Evolutionary conservation across 2,329 filamentous ascomycete genomes (phyloP).

Genomic region (Colletotrichum echinochloae): DNA sequence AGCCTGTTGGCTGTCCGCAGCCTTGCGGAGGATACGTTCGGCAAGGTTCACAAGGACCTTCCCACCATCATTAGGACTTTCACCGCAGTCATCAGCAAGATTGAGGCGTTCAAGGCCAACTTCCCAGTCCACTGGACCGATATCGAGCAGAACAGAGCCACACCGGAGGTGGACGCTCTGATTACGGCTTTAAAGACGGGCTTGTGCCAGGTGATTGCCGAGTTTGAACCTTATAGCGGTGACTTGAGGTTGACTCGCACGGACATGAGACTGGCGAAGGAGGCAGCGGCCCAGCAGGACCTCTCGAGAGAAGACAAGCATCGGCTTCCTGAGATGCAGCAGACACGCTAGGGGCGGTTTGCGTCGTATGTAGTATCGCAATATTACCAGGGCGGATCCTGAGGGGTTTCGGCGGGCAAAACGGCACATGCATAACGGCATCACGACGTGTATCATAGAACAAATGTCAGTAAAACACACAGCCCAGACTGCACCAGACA

Average conservation of each 20-base stretch:
- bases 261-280: conserved; percentile 80
- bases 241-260: conserved; percentile 76
- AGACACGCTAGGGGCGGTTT: conserved; percentile 40
- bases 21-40: conserved; percentile 83
- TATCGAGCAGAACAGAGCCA: conserved; percentile 65
- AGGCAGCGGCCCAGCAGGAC: conserved; percentile 61
- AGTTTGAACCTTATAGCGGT: conserved; percentile 80
- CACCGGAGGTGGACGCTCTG: conserved; percentile 78
- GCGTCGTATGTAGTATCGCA: conserved; percentile 10
- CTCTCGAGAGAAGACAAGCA: conserved; percentile 35
- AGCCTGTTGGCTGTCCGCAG: conserved; percentile 78
- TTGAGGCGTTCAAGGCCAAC: conserved; percentile 74
- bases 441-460: conserved; percentile 33
- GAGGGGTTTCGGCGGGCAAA: conserved; percentile 27
- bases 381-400: neutral
- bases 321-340: conserved; percentile 47
- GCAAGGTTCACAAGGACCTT: conserved; percentile 87
- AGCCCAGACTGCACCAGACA: conserved; percentile 1
- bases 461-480: conserved; percentile 20
- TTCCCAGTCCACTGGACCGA: conserved; percentile 85
- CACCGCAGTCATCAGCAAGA: conserved; percentile 73
- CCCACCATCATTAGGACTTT: conserved; percentile 79
- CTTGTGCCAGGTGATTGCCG: conserved; percentile 73
- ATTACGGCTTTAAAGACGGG: conserved; percentile 73
- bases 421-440: conserved; percentile 29